Conservation (phyloP, 2,329 filamentous ascomycete genomes). For the Cadophora luteo-olivacea region DNA sequence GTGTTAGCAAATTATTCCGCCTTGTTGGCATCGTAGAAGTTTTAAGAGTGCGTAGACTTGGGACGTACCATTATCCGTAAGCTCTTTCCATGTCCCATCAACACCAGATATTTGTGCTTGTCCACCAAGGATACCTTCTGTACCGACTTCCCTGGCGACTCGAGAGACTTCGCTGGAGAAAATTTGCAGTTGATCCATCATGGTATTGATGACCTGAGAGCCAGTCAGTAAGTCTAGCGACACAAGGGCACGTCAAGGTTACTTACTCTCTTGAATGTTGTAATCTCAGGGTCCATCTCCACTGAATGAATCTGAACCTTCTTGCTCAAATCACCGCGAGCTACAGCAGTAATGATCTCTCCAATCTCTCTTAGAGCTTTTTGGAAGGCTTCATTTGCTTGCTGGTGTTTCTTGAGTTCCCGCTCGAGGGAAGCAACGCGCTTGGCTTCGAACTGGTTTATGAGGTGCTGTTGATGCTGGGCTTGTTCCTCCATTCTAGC, state of each 20-base stretch:
- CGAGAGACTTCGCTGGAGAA: conserved; percentile 97
- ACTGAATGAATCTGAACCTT: conserved; percentile 95
- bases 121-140: conserved; percentile 90
- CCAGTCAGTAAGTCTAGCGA: conserved; percentile 18
- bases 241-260: not conserved
- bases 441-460: conserved; percentile 83
- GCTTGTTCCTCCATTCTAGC: conserved; percentile 87
- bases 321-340: conserved; percentile 93
- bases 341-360: conserved; percentile 95
- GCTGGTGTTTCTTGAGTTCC: conserved; percentile 95
- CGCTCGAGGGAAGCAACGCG: conserved; percentile 90
- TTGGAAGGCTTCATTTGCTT: conserved; percentile 98
- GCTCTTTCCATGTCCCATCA: conserved; percentile 95
- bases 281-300: conserved; percentile 98
- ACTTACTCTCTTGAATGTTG: conserved; percentile 88
- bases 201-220: conserved; percentile 77
- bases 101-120: conserved; percentile 94
- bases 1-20: conserved; percentile 28
- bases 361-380: conserved; percentile 96
- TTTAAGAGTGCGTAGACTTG: not conserved
- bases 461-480: conserved; percentile 80
- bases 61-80: conserved; percentile 79
- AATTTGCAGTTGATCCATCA: conserved; percentile 98
- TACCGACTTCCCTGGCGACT: conserved; percentile 93
- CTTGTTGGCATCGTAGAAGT: not conserved